Percentiles rank a stretch among this genome's conserved stretches.
Evolutionary conservation across 371 early-diverging fungal genomes (phyloP).

Genomic region (Saksenaea vasiformis): DNA sequence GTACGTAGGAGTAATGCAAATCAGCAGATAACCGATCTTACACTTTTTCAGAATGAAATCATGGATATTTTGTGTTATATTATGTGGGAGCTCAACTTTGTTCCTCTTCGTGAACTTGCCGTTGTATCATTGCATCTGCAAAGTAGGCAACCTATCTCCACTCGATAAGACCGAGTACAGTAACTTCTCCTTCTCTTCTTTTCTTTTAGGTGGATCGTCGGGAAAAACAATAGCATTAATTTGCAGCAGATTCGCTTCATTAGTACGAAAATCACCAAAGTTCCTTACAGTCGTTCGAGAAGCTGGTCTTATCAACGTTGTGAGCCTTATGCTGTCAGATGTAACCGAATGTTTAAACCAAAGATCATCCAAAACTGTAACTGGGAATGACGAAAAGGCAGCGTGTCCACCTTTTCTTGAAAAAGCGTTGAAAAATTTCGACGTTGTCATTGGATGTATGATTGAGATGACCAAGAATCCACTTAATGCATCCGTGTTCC

Average conservation of each 20-base stretch:
- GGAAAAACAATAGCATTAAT: slow-evolving; percentile 55
- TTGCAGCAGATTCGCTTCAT: slow-evolving; percentile 45
- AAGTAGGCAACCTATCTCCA: slow-evolving; percentile 30
- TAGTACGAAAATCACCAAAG: slow-evolving; percentile 50
- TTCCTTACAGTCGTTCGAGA: slow-evolving; percentile 63
- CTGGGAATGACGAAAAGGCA: slow-evolving; percentile 9
- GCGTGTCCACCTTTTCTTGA: slow-evolving; percentile 39
- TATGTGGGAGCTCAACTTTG: slow-evolving; percentile 67
- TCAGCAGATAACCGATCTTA: not conserved
- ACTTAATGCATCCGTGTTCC: slow-evolving; percentile 30
- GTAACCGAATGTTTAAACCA: slow-evolving; percentile 42
- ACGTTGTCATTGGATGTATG: slow-evolving; percentile 54
- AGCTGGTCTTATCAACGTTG: slow-evolving; percentile 65
- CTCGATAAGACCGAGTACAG: not conserved
- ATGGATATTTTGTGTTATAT: slow-evolving; percentile 59
- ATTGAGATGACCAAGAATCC: slow-evolving; percentile 45
- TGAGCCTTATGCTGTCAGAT: slow-evolving; percentile 60
- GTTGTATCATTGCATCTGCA: slow-evolving; percentile 66
- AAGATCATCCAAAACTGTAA: not conserved
- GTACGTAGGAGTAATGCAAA: slow-evolving; percentile 15
- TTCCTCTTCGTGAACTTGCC: slow-evolving; percentile 67
- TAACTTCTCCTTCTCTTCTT: not conserved
- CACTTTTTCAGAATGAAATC: slow-evolving; percentile 41
- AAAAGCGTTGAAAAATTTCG: slow-evolving; percentile 53
- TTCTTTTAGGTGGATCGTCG: slow-evolving; percentile 44